Evolutionary conservation across 495 filamentous ascomycete species (phyloP).

Genomic region (Aspergillus ostianus): DNA sequence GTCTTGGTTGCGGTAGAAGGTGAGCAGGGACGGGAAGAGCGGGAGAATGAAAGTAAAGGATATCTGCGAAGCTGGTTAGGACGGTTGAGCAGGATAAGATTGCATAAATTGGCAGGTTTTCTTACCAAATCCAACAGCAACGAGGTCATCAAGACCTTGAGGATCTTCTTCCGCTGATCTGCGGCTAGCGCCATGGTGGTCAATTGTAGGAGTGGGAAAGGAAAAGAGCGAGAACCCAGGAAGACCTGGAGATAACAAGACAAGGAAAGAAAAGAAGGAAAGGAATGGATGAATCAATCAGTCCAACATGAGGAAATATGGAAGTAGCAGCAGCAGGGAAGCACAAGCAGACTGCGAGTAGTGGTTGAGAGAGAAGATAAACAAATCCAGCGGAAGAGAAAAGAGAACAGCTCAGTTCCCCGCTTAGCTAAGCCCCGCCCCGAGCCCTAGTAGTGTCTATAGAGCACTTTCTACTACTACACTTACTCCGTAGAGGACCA

Average conservation of each 20-base stretch:
- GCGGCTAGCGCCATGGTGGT: constrained; percentile 38
- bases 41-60: constrained; percentile 98
- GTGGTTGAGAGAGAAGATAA: not conserved
- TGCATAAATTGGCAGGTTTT: not conserved
- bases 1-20: constrained; percentile 81
- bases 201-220: constrained; percentile 15
- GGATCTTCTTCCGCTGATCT: constrained; percentile 69
- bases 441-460: too few relatives aligned
- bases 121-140: constrained; percentile 68
- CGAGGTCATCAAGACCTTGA: constrained; percentile 75
- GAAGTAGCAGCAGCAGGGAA: not conserved
- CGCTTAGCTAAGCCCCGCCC: not conserved
- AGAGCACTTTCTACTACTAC: too few relatives aligned
- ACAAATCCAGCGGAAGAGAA: not conserved
- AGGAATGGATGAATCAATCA: constrained; percentile 8
- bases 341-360: not conserved
- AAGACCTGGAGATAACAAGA: not conserved
- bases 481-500: too few relatives aligned
- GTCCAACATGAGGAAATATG: constrained; percentile 4
- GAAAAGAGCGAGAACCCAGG: constrained; percentile 3
- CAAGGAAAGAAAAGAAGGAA: constrained; percentile 3
- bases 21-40: constrained; percentile 87
- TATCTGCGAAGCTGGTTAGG: constrained; percentile 46
- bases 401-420: not conserved
- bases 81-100: not conserved